phyloP scores from a whole-genome alignment of 2,329 filamentous ascomycete species.

The Trichoderma citrinoviride region DNA sequence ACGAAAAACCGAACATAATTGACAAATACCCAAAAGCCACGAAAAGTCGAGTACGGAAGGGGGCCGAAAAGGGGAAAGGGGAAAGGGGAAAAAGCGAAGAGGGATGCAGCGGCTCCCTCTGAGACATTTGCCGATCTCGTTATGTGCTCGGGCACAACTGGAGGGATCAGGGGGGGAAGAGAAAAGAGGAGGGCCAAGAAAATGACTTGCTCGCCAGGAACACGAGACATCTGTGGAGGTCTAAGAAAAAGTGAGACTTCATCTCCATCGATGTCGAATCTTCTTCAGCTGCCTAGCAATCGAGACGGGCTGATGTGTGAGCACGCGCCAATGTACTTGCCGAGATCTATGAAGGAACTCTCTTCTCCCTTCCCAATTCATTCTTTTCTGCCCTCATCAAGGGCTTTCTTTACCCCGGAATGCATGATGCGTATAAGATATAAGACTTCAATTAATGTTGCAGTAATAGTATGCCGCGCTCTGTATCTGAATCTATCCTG shows the following conservation, averaged over 20 bases:
- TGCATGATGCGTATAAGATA: neutral
- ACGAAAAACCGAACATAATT: neutral
- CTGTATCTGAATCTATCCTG: neutral
- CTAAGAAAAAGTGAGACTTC: neutral
- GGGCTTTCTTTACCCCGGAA: neutral
- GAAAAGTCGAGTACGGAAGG: neutral
- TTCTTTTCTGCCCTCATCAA: neutral
- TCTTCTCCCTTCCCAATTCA: neutral
- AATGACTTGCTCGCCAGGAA: neutral
- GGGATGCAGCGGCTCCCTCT: neutral
- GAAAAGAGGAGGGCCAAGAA: neutral
- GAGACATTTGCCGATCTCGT: constrained; percentile 8
- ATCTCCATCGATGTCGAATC: neutral
- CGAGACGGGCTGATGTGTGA: constrained; percentile 5
- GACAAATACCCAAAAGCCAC: neutral
- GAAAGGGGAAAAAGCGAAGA: neutral
- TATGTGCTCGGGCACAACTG: neutral
- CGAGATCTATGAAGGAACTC: neutral
- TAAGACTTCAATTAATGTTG: neutral
- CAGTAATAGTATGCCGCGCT: neutral
- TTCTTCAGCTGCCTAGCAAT: neutral
- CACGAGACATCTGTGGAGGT: neutral
- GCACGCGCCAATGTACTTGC: neutral
- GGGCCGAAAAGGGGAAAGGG: neutral
- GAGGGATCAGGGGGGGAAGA: neutral